These are phyloP conservation scores for Taiozyma onychis DNA, from an alignment of 1,139 yeast genomes.

Conservation along the genomic window DNA sequence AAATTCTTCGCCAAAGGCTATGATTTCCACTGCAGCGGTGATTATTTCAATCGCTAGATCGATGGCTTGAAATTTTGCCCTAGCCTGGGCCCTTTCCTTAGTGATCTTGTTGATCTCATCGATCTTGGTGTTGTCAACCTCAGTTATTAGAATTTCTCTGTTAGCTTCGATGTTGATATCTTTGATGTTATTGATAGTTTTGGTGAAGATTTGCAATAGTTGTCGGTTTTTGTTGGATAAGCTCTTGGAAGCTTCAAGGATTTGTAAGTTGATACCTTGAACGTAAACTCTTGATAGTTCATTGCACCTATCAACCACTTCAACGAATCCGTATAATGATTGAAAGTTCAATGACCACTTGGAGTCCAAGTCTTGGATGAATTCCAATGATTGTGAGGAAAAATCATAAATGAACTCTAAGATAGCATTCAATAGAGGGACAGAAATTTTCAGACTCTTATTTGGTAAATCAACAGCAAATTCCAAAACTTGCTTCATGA, in stretches of 20 bases:
- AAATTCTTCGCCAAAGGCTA: constrained; percentile 26
- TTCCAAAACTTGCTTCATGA: constrained; percentile 40
- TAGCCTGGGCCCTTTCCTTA: constrained; percentile 40
- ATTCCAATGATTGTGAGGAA: constrained; percentile 57
- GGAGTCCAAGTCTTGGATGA: constrained; percentile 25
- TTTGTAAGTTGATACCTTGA: constrained; percentile 58
- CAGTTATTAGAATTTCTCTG: constrained; percentile 29
- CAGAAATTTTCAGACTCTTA: constrained; percentile 32
- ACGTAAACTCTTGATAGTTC: constrained; percentile 45
- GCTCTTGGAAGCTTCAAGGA: constrained; percentile 36
- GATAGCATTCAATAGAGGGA: constrained; percentile 44
- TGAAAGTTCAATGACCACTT: constrained; percentile 16
- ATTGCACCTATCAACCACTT: constrained; percentile 27
- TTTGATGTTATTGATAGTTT: constrained; percentile 21
- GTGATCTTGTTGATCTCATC: constrained; percentile 34
- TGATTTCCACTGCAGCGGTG: constrained; percentile 64
- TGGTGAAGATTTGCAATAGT: constrained; percentile 7
- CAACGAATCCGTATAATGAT: constrained; percentile 8
- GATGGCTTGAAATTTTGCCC: constrained; percentile 52
- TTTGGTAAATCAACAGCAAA: constrained; percentile 20
- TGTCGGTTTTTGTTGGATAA: constrained; percentile 3
- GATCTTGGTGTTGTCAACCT: constrained; percentile 38
- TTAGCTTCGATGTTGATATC: constrained; percentile 39
- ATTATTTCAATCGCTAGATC: constrained; percentile 71
- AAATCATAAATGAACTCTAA: constrained; percentile 63